Evolutionary conservation across 148 eudicot species (phyloP).

Genomic region (Camellia lanceoleosa): DNA sequence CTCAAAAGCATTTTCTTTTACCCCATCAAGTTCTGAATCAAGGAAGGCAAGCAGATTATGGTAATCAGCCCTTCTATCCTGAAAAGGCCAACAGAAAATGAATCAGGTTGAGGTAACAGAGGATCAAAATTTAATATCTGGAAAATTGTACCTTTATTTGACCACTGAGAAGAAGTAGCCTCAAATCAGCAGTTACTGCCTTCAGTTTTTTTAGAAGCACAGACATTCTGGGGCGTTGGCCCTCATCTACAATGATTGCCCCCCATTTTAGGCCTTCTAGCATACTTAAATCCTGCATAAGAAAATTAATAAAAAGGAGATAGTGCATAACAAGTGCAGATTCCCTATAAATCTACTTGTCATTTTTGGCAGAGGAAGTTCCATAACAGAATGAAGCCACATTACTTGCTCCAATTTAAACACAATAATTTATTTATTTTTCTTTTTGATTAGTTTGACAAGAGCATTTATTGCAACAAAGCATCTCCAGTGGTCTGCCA

Average conservation of each 20-base stretch:
- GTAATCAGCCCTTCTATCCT: constrained; percentile 42
- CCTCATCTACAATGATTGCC: constrained; percentile 46
- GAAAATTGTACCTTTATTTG: constrained; percentile 35
- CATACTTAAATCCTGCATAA: constrained; percentile 49
- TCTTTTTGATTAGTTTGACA: too few species aligned
- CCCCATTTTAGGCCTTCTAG: constrained; percentile 54
- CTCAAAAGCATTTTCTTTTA: constrained; percentile 15
- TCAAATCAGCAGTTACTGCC: constrained; percentile 38
- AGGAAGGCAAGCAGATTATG: constrained; percentile 44
- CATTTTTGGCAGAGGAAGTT: background rate
- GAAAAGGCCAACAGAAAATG: constrained; percentile 23
- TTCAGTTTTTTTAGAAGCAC: constrained; percentile 24
- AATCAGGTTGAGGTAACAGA: background rate
- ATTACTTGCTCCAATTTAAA: background rate
- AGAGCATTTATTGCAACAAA: too few species aligned
- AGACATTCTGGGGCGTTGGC: constrained; percentile 34
- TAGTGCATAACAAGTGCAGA: background rate
- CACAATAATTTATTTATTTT: too few species aligned
- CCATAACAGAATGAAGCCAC: background rate
- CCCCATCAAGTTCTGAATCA: constrained; percentile 28
- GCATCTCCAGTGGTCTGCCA: too few species aligned
- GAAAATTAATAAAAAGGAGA: background rate
- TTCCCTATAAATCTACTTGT: background rate
- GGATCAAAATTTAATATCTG: background rate
- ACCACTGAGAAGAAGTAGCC: constrained; percentile 39